Evolutionary conservation across 78 protist species (phyloP), one percentile per base, ranked within the genome.

Genomic region (Tieghemostelium lacteum): DNA sequence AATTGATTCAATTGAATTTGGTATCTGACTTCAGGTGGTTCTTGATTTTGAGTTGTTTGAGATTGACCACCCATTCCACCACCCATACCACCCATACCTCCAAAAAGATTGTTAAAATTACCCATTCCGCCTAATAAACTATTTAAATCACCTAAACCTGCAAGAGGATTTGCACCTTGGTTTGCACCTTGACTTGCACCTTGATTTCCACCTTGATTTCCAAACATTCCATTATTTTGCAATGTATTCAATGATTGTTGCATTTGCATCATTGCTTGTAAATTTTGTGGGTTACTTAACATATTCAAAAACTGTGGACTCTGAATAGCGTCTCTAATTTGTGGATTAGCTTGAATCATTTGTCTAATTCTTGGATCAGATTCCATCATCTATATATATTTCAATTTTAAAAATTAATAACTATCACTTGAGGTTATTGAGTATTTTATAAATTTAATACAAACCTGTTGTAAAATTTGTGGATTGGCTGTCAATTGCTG

Each of bases 221-320:
- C 63, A 57, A 66, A 69, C 17, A 74, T 20, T 31, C 85, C 85
- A 73, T 74, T 86, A 40, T 86, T 70, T 86, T 58, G 61, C 16
- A 87, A 54, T 2, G 88, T 76, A 20, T 75, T 61, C 83, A 92
- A 37, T 7, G 86, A 72, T 54, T 92, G 94, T 55, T 93, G 76
- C 83, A 93, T 34, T 49, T 94, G 96, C 88, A 92, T 33, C 78
- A 88, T 77, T 33, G 93, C 92, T 28, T 95, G 93, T 17, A 95
- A 16, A 37, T 69, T 88, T 37, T 74, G 62, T 2, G 97, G 97
- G 62, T 95, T 87, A 42, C 65, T 0, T n/a, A 91, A 52, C 52
- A 26, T 75, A 24, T 75, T 67, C 31, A 69, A 73, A 50, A 85
- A 57, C n/a, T 85, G 85, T 19, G 95, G 95, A 50, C 73, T 73